phyloP scores from a whole-genome alignment of 1,284 basidiomycete species.

The Ustilago hordei region DNA sequence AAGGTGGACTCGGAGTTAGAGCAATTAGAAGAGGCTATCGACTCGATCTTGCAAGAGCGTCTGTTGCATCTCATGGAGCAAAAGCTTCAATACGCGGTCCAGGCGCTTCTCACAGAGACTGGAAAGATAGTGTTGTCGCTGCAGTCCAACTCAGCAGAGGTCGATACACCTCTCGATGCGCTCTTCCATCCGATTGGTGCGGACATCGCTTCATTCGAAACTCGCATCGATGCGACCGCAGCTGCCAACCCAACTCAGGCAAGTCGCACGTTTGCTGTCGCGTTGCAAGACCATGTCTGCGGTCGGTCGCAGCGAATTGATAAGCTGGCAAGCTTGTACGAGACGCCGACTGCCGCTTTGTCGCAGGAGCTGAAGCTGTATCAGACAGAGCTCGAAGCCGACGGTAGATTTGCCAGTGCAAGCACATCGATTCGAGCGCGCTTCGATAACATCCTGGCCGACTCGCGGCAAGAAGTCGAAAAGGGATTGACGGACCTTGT shows the following conservation, averaged over 20 bases:
- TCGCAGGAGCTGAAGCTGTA: slow-evolving; percentile 23
- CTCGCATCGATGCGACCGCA: neutral
- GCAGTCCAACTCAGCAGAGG: neutral
- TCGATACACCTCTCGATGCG: slow-evolving; percentile 29
- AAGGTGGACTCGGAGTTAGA: slow-evolving; percentile 24
- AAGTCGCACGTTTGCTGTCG: slow-evolving; percentile 16
- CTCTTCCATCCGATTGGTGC: slow-evolving; percentile 21
- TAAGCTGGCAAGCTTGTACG: slow-evolving; percentile 32
- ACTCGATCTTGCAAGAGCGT: slow-evolving; percentile 29
- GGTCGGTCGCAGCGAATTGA: slow-evolving; percentile 33
- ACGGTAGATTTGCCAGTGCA: slow-evolving; percentile 16
- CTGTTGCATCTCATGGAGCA: slow-evolving; percentile 25
- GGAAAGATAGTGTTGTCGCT: slow-evolving; percentile 5
- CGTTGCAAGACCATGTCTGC: slow-evolving; percentile 28
- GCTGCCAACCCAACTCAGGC: neutral
- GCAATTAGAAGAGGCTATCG: slow-evolving; percentile 24
- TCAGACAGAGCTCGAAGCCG: slow-evolving; percentile 23
- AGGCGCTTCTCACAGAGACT: slow-evolving; percentile 21
- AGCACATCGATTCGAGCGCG: slow-evolving; percentile 18
- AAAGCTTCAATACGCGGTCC: slow-evolving; percentile 24
- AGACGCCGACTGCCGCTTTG: slow-evolving; percentile 16
- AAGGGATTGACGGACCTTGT: slow-evolving; percentile 16
- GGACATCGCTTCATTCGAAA: slow-evolving; percentile 1
- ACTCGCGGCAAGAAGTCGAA: slow-evolving; percentile 24
- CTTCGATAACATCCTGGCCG: slow-evolving; percentile 21